A percentile compares a stretch with the other conserved stretches of the same genome.
Evolutionary conservation across 1,284 basidiomycete genomes (phyloP).

Genomic region (Trichosporon sp.): DNA sequence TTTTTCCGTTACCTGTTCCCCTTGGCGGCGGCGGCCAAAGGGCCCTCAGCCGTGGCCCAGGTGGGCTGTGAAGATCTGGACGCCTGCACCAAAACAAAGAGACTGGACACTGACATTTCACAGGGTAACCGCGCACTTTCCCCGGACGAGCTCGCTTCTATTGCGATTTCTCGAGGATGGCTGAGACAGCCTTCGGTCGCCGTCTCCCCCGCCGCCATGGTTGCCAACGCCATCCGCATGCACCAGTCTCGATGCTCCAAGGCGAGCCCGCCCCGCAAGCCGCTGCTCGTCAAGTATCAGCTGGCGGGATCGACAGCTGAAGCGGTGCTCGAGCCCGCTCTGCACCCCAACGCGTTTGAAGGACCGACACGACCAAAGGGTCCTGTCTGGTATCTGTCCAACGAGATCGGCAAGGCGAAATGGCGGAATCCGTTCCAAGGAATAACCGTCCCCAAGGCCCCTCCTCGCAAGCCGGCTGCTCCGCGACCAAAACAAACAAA

Average conservation of each 20-base stretch:
- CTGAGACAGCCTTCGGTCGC: conserved; percentile 52
- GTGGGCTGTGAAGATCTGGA: not conserved
- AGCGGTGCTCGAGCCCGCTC: conserved; percentile 47
- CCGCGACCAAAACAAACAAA: conserved; percentile 33
- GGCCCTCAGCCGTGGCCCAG: not conserved
- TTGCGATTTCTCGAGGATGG: conserved; percentile 50
- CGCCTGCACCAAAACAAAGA: not conserved
- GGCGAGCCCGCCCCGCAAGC: conserved; percentile 37
- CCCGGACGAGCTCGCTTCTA: conserved; percentile 49
- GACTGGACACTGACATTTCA: conserved; percentile 23
- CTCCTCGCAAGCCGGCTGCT: conserved; percentile 42
- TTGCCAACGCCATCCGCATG: conserved; percentile 51
- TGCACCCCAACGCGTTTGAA: conserved; percentile 50
- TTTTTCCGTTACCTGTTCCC: not conserved
- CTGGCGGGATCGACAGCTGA: conserved; percentile 51
- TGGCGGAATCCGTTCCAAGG: conserved; percentile 53
- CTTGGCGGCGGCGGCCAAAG: not conserved
- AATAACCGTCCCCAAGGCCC: conserved; percentile 47
- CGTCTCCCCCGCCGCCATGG: conserved; percentile 45
- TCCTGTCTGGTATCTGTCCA: conserved; percentile 49
- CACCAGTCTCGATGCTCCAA: conserved; percentile 49
- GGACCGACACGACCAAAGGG: conserved; percentile 48
- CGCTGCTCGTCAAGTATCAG: conserved; percentile 50
- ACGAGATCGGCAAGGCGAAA: conserved; percentile 39
- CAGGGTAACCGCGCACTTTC: conserved; percentile 54